Percentiles rank a stretch among this genome's conserved stretches.
Evolutionary conservation across 2,329 filamentous ascomycete genomes (phyloP).

Genomic region (Colletotrichum noveboracense): DNA sequence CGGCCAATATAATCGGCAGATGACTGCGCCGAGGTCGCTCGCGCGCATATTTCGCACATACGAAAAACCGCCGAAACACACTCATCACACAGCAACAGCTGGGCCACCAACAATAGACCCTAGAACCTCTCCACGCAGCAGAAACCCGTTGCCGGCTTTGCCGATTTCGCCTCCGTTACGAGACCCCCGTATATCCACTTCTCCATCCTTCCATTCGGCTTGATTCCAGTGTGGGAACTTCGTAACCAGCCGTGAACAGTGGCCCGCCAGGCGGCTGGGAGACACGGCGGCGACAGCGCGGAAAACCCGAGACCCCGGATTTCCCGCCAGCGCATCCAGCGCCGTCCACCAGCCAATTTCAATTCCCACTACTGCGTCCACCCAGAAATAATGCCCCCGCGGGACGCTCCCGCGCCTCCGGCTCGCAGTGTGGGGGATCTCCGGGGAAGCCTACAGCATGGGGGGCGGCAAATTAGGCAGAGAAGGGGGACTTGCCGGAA

Average conservation of each 20-base stretch:
- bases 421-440: slow-evolving; percentile 12
- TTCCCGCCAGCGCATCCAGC: neutral
- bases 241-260: neutral
- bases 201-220: neutral
- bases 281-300: neutral
- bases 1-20: neutral
- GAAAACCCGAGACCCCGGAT: neutral
- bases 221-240: neutral
- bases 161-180: neutral
- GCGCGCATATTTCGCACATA: neutral
- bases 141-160: neutral
- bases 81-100: neutral
- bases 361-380: neutral
- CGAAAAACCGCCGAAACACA: neutral
- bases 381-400: neutral
- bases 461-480: neutral
- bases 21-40: slow-evolving; percentile 2
- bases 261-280: neutral
- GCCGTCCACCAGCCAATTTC: neutral
- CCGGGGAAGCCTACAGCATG: neutral
- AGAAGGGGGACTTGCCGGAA: neutral
- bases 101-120: neutral
- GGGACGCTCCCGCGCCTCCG: slow-evolving; percentile 1
- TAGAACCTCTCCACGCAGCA: neutral
- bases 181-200: neutral